Percentiles rank a stretch among this genome's conserved stretches.
These are phyloP conservation scores for Xylaria sp. DNA, from an alignment of 2,329 filamentous ascomycete species.

Conservation along the genomic window DNA sequence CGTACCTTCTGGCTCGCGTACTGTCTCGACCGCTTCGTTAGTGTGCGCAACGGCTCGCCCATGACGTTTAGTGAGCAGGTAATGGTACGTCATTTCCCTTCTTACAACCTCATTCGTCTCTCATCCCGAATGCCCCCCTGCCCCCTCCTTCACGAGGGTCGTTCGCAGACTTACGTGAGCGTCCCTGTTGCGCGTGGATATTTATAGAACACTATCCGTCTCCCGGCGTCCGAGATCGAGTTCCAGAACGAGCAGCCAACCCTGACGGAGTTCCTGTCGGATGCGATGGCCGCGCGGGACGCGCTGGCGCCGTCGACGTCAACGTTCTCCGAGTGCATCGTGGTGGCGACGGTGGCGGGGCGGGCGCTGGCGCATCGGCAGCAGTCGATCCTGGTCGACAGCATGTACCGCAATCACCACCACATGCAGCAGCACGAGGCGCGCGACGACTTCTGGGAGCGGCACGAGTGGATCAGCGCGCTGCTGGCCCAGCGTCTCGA, in stretches of 20 bases:
- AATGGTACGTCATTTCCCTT: slow-evolving; percentile 2
- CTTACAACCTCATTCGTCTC: too few relatives aligned
- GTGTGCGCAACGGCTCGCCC: slow-evolving; percentile 23
- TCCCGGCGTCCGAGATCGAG: slow-evolving; percentile 21
- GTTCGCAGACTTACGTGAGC: not conserved
- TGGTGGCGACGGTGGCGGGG: slow-evolving; percentile 23
- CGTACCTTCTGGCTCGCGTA: slow-evolving; percentile 27
- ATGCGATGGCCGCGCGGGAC: slow-evolving; percentile 14
- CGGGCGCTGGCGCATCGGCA: slow-evolving; percentile 20
- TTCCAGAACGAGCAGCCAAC: slow-evolving; percentile 26
- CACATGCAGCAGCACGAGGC: too few relatives aligned
- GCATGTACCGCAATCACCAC: slow-evolving; percentile 19
- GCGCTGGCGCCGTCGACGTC: slow-evolving; percentile 15
- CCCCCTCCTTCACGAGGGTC: too few relatives aligned
- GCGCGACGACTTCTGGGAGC: slow-evolving; percentile 20
- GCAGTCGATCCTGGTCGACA: slow-evolving; percentile 17
- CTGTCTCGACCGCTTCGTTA: slow-evolving; percentile 24
- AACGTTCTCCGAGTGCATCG: slow-evolving; percentile 21
- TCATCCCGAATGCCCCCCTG: too few relatives aligned
- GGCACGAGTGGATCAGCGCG: slow-evolving; percentile 22
- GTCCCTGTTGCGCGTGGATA: too few relatives aligned
- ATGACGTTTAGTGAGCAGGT: slow-evolving; percentile 26
- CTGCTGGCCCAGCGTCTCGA: slow-evolving; percentile 20
- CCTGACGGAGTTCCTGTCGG: slow-evolving; percentile 21
- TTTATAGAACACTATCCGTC: slow-evolving; percentile 19